Percentiles rank a stretch among this genome's conserved stretches.
Evolutionary conservation across 164 flowering plant genomes (phyloP).

Genomic region (Dillenia suffruticosa): DNA sequence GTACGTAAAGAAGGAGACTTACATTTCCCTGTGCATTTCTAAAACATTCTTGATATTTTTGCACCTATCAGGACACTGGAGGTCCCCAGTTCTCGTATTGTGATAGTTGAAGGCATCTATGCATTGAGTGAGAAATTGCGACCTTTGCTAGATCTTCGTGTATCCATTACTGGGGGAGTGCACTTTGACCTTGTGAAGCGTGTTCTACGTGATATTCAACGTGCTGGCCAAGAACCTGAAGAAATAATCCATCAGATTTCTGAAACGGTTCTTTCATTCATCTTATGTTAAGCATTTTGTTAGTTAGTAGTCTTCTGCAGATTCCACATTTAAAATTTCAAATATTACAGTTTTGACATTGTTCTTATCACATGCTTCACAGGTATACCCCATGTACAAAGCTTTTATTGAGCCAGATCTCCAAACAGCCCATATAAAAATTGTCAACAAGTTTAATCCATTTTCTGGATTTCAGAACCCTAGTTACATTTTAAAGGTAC

Average conservation of each 20-base stretch:
- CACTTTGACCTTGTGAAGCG: constrained; percentile 97
- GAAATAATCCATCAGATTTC: constrained; percentile 98
- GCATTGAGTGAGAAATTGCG: constrained; percentile 89
- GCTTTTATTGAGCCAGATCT: constrained; percentile 98
- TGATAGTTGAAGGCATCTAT: constrained; percentile 93
- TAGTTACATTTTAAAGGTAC: constrained; percentile 87
- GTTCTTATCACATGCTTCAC: constrained; percentile 10
- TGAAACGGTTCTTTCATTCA: constrained; percentile 70
- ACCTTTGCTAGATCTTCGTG: constrained; percentile 73
- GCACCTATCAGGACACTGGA: constrained; percentile 60
- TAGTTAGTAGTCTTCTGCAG: too few species aligned
- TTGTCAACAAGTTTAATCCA: constrained; percentile 91
- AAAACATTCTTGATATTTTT: too few species aligned
- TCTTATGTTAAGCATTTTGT: constrained; percentile 19
- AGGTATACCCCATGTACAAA: constrained; percentile 99
- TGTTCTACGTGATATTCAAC: constrained; percentile 90
- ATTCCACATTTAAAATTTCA: neutral
- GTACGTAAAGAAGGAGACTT: too few species aligned
- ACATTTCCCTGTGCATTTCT: too few species aligned
- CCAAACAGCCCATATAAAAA: constrained; percentile 87
- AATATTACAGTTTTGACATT: neutral
- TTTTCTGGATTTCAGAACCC: constrained; percentile 94
- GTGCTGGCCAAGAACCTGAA: constrained; percentile 95
- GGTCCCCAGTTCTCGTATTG: constrained; percentile 84
- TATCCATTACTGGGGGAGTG: constrained; percentile 94